Evolutionary conservation across 202 grass and related monocot genomes (phyloP), one percentile per base, ranked within the genome.

Genomic region (Carex arenaria): DNA sequence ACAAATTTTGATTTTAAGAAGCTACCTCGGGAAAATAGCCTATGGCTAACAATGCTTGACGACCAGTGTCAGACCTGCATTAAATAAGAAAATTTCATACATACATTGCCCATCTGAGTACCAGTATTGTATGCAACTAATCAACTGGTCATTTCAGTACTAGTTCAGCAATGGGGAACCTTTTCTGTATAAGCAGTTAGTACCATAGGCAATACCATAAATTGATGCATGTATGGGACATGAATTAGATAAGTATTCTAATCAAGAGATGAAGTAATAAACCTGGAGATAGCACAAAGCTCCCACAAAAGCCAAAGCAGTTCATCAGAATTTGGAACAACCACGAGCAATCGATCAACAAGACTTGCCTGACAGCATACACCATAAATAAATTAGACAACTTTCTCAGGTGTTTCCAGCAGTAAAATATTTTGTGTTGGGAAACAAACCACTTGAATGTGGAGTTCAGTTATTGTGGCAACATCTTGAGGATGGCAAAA

Each of bases 261-360:
- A 72, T 77, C n/a, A 32, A 67, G 18, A 59, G 67, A 30, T 74
- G 47, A 53, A 31, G 56, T 74, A 63, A 87, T 64, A n/a, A 79
- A 98, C 95, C 95, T 95, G 26, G 88, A 95, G 88, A 95, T 90
- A 82, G 91, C 88, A 93, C 91, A 98, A 78, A 98, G 95, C 75
- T 95, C 95, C 95, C 95, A 98, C 76, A 98, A 90, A 87, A 92
- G 78, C 95, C 93, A 98, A 68, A 98, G 85, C 86, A 98, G 91
- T 62, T 98, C 93, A 75, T 98, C 95, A 62, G 93, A 95, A 78
- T 92, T 93, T 42, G 81, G 67, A 87, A 85, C 55, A 80, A 89
- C 93, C 23, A 85, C 85, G 79, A 95, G 86, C 72, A 98, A 82
- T 75, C 89, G 86, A 84, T 87, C 92, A 88, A 92, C 84, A 85